Evolutionary conservation across 2,329 filamentous ascomycete species (phyloP), one percentile per base, ranked within the genome.

Genomic region (Alternaria burnsii): DNA sequence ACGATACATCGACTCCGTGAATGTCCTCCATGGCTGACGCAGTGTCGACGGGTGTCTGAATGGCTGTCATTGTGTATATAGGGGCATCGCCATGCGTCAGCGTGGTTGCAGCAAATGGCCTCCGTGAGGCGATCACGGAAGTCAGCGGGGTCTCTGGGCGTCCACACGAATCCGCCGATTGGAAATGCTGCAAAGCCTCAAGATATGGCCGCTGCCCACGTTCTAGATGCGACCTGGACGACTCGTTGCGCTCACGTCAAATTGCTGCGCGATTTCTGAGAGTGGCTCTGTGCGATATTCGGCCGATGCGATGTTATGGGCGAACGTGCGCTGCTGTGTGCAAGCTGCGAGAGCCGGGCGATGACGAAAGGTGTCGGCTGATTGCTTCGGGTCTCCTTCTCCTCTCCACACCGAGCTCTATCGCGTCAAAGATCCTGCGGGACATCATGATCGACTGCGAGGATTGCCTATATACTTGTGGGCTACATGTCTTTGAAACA

Each of bases 1-100:
- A 97, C 80, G 91, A 93, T 75, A 96, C 92, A 80, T 97, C 93
- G 74, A 96, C 87, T 68, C 90, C 89, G 78, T 93, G 89, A 67
- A 92, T 87, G 71, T 91, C 89, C 80, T 94, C 92, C 92, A 94
- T 94, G 59, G 62, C 64, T 51, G 69, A 64, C 52, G 65, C 65
- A 28, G 60, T 54, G 36, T 71, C 69, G 48, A 58, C 61, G 48
- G 68, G 56, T 55, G 62, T 53, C 58, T 69, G 63, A 14, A 70
- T 56, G 50, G 60, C 66, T 61, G 73, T 73, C 68, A 69, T 67
- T 57, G 62, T 58, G 61, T 61, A 50, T 67, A 66, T 62, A 62
- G 57, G 52, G 52, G 50, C 28, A 41, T 66, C 65, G 69, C 74
- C 73, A 77, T 78, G 55, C 65, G 71, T 46, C 52, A 62, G 54